Evolutionary conservation across 2,329 filamentous ascomycete species (phyloP).

Genomic region (Hawksworthiomyces lignivorus): DNA sequence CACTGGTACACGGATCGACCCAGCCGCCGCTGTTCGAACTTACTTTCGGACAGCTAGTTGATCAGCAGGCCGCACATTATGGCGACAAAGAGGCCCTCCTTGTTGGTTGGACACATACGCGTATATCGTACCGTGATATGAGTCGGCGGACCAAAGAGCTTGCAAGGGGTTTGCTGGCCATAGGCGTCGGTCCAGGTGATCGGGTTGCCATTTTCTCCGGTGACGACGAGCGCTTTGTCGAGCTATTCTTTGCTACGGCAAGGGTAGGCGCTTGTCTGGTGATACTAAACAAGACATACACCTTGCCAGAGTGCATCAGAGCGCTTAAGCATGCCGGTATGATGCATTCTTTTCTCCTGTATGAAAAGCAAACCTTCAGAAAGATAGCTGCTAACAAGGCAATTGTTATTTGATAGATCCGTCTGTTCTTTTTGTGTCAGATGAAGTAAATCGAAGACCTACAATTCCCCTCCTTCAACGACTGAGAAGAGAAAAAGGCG

Average conservation of each 20-base stretch:
- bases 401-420: too few relatives aligned
- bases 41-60: constrained; percentile 64
- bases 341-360: too few relatives aligned
- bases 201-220: constrained; percentile 69
- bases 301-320: constrained; percentile 62
- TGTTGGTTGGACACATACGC: constrained; percentile 66
- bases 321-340: constrained; percentile 64
- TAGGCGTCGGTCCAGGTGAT: constrained; percentile 61
- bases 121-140: constrained; percentile 64
- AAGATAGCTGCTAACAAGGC: too few relatives aligned
- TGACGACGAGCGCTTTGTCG: constrained; percentile 73
- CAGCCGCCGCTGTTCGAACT: constrained; percentile 63
- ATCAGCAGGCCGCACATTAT: constrained; percentile 60
- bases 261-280: constrained; percentile 62
- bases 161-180: constrained; percentile 57
- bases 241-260: constrained; percentile 66
- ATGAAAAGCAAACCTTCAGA: too few relatives aligned
- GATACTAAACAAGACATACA: constrained; percentile 78
- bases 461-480: not conserved
- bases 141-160: constrained; percentile 54
- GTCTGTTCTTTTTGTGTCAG: not conserved
- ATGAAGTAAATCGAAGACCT: not conserved
- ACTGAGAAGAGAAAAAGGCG: not conserved
- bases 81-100: constrained; percentile 61
- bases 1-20: constrained; percentile 60